Conservation (phyloP, 495 filamentous ascomycete species). For the Terfezia claveryi region DNA sequence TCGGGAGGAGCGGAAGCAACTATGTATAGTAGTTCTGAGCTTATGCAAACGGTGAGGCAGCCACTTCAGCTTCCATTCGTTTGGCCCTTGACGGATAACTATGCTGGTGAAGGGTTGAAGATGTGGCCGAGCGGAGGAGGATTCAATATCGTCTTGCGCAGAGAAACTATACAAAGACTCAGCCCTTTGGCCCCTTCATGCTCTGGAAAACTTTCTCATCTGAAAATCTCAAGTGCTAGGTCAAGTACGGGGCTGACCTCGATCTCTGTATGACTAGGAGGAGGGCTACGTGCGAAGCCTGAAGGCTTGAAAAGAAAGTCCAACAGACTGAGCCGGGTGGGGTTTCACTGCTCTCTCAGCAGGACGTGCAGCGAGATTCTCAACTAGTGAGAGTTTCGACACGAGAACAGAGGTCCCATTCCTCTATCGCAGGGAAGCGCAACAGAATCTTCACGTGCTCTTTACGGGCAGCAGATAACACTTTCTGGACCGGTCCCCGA, state of each 20-base stretch:
- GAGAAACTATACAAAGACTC: constrained; percentile 45
- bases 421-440: too few relatives aligned
- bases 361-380: too few relatives aligned
- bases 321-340: too few relatives aligned
- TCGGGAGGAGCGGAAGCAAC: constrained; percentile 18
- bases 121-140: constrained; percentile 46
- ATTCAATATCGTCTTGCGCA: constrained; percentile 60
- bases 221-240: background rate
- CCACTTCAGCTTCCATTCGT: background rate
- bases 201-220: background rate
- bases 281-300: constrained; percentile 16
- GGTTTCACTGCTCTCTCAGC: too few relatives aligned
- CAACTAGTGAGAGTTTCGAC: too few relatives aligned
- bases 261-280: constrained; percentile 4
- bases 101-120: constrained; percentile 62
- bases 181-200: background rate
- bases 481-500: too few relatives aligned
- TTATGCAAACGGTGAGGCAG: constrained; percentile 12
- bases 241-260: constrained; percentile 1
- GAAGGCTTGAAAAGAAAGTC: constrained; percentile 12
- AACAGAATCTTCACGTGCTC: too few relatives aligned
- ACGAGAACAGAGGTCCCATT: too few relatives aligned
- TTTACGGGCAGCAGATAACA: too few relatives aligned
- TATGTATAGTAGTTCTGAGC: constrained; percentile 18
- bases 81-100: constrained; percentile 21